Base-by-base conservation (phyloP, 177 flowering plant species). In the Vitis hybrid region DNA sequence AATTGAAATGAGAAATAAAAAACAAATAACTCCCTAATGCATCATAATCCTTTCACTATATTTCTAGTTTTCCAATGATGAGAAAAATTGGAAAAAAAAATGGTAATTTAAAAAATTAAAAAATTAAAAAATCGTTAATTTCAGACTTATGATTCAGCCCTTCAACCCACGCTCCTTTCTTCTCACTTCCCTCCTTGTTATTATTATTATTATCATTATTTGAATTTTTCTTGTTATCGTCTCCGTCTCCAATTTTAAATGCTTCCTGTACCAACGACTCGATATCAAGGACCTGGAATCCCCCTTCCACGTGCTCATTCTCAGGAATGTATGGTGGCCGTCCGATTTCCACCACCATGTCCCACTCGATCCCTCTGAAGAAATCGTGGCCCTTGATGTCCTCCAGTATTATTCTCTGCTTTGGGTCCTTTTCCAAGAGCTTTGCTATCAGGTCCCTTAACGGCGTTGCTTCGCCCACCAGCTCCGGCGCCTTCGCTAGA, bases 281-380 rank as follows among this genome's bases (percentile, higher is more conserved):
- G 81, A 91, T 79, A 58, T 93, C 93, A 66, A 85, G 82, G 52
- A 32, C 82, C 14, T 70, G 62, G 65, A 64, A 71, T 50, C 81
- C 86, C 4, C 70, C 82, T 70, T 1, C 82, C 77, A 52, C 81
- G 3, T 13, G 66, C 7, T 50, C 73, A n/a, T 6, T 19, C 9
- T 6, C 49, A 24, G 97, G 98, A 64, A 94, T 82, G 66, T 71
- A 87, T 58, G 98, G 98, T 10, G 98, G 92, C 68, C 97, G 65
- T 6, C 82, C 52, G 46, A 92, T 72, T 8, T 71, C 71, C 70
- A 83, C 2, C 6, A 92, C 69, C 6, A 50, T 4, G 11, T 86
- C 87, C 98, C 98, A 94, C 65, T 83, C 75, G 1, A 94, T 55
- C n/a, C 85, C 91, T 52, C 46, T 55, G 65, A 94, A 92, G 69